These are phyloP conservation scores for Fraxinus baroniana DNA, from an alignment of 305 asterid species.

Conservation along the genomic window DNA sequence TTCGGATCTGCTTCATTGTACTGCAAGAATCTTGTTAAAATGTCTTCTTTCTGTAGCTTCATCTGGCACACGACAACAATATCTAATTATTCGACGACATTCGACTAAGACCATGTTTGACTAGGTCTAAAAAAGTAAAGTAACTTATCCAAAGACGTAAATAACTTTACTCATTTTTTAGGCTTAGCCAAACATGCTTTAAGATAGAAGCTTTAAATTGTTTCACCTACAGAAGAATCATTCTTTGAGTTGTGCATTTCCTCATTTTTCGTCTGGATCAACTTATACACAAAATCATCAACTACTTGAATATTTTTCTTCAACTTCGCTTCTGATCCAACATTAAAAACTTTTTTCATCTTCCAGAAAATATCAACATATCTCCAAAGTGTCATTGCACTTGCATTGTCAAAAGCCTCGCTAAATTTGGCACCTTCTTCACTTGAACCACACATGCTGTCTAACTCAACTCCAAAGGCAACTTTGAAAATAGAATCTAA, in stretches of 20 bases:
- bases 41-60: conserved; percentile 55
- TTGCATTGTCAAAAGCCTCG: conserved; percentile 71
- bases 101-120: not conserved
- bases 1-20: conserved; percentile 46
- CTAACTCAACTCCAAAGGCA: conserved; percentile 66
- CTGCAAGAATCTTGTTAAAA: conserved; percentile 60
- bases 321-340: conserved; percentile 64
- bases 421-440: conserved; percentile 58
- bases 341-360: conserved; percentile 51
- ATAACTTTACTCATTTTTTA: not conserved
- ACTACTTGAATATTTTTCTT: conserved; percentile 40
- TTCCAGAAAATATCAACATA: conserved; percentile 68
- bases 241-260: conserved; percentile 38
- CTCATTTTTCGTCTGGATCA: conserved; percentile 48
- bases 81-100: not conserved
- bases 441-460: conserved; percentile 56
- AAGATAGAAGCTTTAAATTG: not conserved
- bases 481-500: conserved; percentile 70
- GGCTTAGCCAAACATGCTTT: not conserved
- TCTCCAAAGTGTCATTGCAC: conserved; percentile 51
- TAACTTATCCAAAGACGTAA: not conserved
- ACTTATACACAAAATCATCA: conserved; percentile 55
- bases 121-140: not conserved
- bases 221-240: conserved; percentile 43
- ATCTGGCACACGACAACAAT: conserved; percentile 14